A percentile compares a stretch with the other conserved stretches of the same genome.
Conservation (phyloP, 345 rosid species). For the Dimocarpus longan region DNA sequence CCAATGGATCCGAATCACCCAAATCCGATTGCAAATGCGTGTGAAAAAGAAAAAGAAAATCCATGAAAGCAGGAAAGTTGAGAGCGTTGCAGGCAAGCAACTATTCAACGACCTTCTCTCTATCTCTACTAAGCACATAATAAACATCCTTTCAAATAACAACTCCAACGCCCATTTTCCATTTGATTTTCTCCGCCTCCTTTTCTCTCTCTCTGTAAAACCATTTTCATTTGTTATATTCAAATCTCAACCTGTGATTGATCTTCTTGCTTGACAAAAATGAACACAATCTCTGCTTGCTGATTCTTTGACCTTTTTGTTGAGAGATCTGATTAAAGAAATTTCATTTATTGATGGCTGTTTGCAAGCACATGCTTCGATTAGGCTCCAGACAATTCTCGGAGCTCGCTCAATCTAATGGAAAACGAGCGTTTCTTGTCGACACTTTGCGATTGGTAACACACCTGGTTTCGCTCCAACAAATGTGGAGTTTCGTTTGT, state of each 20-base stretch:
- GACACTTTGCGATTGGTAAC: conserved; percentile 91
- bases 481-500: not conserved
- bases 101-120: not conserved
- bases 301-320: not conserved
- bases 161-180: no score
- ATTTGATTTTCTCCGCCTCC: not conserved
- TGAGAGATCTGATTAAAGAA: not conserved
- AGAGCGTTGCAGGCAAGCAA: conserved; percentile 4
- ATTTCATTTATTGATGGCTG: conserved; percentile 43
- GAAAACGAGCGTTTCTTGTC: conserved; percentile 85
- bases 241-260: no score
- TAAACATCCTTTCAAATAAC: no score
- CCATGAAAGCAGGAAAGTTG: not conserved
- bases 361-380: conserved; percentile 43
- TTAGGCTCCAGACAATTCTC: conserved; percentile 49
- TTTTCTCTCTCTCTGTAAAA: not conserved
- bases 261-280: no score
- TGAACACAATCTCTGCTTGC: not conserved
- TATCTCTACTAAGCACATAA: no score
- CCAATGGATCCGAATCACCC: no score
- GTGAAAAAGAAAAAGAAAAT: no score
- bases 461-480: not conserved
- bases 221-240: not conserved
- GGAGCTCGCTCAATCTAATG: conserved; percentile 60
- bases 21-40: no score